These are phyloP conservation scores for Beauveria australis DNA, from an alignment of 2,329 filamentous ascomycete genomes.

Conservation along the genomic window DNA sequence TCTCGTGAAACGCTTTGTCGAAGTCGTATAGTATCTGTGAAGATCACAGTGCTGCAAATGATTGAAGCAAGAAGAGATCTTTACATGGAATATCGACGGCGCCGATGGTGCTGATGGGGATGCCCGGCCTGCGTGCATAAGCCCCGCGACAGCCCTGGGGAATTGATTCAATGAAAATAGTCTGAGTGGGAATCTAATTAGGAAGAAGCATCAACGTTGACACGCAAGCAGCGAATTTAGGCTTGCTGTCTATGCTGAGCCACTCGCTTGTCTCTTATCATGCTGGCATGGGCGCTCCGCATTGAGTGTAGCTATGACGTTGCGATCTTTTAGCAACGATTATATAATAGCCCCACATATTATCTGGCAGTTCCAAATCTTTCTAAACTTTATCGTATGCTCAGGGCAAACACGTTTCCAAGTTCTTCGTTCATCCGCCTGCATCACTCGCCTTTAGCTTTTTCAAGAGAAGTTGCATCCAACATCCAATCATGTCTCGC, in stretches of 20 bases:
- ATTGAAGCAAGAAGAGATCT: not conserved
- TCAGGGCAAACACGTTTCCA: slow-evolving; percentile 6
- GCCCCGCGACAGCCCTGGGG: not conserved
- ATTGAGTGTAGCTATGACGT: slow-evolving; percentile 5
- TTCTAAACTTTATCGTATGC: slow-evolving; percentile 4
- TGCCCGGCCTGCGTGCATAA: not conserved
- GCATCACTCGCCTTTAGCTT: slow-evolving; percentile 5
- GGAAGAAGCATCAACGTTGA: not conserved
- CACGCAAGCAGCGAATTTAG: not conserved
- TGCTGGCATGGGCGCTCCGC: not conserved
- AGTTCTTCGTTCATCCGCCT: not conserved
- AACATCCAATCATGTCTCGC: slow-evolving; percentile 70
- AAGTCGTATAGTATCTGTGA: not conserved
- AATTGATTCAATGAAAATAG: not conserved
- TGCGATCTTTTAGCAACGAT: not conserved
- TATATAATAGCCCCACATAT: slow-evolving; percentile 8
- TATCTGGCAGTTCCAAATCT: not conserved
- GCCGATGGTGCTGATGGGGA: not conserved
- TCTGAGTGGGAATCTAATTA: not conserved
- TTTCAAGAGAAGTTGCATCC: not conserved
- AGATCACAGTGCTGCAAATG: not conserved
- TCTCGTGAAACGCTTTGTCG: not conserved
- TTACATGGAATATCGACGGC: too few relatives aligned
- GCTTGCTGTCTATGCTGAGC: not conserved
- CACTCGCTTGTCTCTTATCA: not conserved